Evolutionary conservation across 2,329 filamentous ascomycete species (phyloP).

Genomic region (Hirsutella rhossiliensis): DNA sequence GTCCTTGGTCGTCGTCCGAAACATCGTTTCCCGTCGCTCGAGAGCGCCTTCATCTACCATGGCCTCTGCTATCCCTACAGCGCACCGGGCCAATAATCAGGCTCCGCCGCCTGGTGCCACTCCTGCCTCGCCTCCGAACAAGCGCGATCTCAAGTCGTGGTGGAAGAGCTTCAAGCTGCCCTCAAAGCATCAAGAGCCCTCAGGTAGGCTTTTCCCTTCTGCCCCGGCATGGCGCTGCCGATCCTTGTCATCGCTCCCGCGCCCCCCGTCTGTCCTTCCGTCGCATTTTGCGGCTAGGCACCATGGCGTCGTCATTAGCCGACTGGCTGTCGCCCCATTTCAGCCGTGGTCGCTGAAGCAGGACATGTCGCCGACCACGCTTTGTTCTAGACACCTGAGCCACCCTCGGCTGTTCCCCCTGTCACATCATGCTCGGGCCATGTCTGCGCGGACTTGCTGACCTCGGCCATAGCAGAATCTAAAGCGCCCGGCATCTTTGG

Average conservation of each 20-base stretch:
- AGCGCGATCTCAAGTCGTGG: conserved; percentile 86
- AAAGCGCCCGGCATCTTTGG: conserved; percentile 76
- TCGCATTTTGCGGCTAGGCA: too few species aligned
- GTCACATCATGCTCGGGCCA: background rate
- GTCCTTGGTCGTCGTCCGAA: background rate
- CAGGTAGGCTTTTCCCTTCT: conserved; percentile 28
- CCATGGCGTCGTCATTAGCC: too few species aligned
- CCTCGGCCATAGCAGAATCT: conserved; percentile 23
- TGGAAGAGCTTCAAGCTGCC: conserved; percentile 89
- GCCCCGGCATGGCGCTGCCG: background rate
- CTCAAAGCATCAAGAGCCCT: conserved; percentile 40
- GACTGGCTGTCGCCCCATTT: too few species aligned
- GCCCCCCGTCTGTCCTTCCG: background rate
- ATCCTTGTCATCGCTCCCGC: background rate
- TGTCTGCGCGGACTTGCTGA: conserved; percentile 7
- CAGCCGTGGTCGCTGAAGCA: too few species aligned
- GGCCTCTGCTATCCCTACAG: conserved; percentile 23
- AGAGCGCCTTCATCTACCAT: conserved; percentile 11
- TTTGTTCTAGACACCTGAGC: too few species aligned
- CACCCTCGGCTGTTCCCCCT: background rate
- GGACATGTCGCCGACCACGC: too few species aligned
- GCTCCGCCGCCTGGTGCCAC: conserved; percentile 18
- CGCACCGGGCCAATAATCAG: conserved; percentile 17
- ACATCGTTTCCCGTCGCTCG: conserved; percentile 5
- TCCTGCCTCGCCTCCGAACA: conserved; percentile 62